These are phyloP conservation scores for Eucalyptus albens DNA, from an alignment of 345 rosid species.

Conservation along the genomic window DNA sequence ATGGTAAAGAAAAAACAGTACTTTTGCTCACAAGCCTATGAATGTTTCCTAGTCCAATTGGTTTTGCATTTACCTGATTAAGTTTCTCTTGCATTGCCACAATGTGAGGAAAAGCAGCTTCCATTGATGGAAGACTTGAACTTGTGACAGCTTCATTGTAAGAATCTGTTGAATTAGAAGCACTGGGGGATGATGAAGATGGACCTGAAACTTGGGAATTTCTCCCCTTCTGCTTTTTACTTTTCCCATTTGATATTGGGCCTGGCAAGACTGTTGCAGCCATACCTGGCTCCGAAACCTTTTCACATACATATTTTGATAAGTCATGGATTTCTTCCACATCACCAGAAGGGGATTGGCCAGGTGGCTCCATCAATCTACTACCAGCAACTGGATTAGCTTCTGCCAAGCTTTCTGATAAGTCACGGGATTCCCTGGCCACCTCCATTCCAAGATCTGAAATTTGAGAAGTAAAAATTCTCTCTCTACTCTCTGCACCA, in stretches of 20 bases:
- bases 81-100: slow-evolving; percentile 51
- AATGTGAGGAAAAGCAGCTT: slow-evolving; percentile 33
- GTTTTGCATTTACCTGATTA: slow-evolving; percentile 51
- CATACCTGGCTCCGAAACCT: slow-evolving; percentile 24
- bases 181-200: slow-evolving; percentile 41
- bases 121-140: slow-evolving; percentile 19
- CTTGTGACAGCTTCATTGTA: slow-evolving; percentile 25
- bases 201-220: slow-evolving; percentile 31
- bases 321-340: slow-evolving; percentile 28
- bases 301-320: slow-evolving; percentile 26
- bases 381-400: slow-evolving; percentile 7
- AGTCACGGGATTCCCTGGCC: slow-evolving; percentile 37
- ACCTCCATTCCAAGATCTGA: slow-evolving; percentile 54
- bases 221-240: slow-evolving; percentile 54
- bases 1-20: background rate
- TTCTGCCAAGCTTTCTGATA: slow-evolving; percentile 28
- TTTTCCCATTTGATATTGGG: slow-evolving; percentile 29
- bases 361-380: slow-evolving; percentile 15
- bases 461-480: slow-evolving; percentile 49
- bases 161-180: slow-evolving; percentile 43
- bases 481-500: slow-evolving; percentile 32
- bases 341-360: slow-evolving; percentile 16
- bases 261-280: slow-evolving; percentile 18
- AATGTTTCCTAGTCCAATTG: background rate
- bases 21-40: background rate